Percentiles rank a stretch among this genome's conserved stretches.
phyloP scores from a whole-genome alignment of 495 filamentous ascomycete species.

The Aspergillus panamensis region DNA sequence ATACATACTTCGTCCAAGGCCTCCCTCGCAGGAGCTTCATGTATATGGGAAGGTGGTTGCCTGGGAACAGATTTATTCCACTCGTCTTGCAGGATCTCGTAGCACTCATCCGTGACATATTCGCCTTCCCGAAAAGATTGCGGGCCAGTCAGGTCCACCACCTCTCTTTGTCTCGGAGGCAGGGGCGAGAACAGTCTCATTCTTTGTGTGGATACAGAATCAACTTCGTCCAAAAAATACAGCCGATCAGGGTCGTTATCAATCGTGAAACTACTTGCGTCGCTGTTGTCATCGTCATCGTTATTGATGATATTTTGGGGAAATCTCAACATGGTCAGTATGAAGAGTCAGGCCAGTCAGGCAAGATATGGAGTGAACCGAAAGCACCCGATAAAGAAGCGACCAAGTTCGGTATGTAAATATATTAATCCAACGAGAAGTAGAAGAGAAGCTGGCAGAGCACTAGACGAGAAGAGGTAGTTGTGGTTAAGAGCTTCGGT shows the following conservation, averaged over 20 bases:
- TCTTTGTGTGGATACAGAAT: not conserved
- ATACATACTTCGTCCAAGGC: constrained; percentile 15
- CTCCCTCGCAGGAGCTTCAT: not conserved
- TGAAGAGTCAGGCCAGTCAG: not conserved
- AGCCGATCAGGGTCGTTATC: constrained; percentile 18
- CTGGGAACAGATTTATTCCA: constrained; percentile 2
- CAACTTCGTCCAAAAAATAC: constrained; percentile 9
- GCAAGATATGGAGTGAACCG: no score
- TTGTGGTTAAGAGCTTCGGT: no score
- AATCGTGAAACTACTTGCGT: constrained; percentile 7
- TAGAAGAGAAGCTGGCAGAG: no score
- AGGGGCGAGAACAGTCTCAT: not conserved
- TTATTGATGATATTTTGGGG: not conserved
- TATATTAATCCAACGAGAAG: no score
- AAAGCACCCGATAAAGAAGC: no score
- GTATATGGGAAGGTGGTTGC: not conserved
- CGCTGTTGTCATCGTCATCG: constrained; percentile 5
- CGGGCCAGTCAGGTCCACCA: constrained; percentile 13
- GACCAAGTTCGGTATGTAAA: no score
- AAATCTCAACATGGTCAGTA: not conserved
- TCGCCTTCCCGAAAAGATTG: constrained; percentile 20
- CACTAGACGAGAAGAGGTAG: no score
- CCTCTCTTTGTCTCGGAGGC: not conserved
- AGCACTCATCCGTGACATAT: constrained; percentile 25
- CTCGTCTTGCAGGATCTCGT: constrained; percentile 10